Base-by-base conservation (phyloP, 2,329 filamentous ascomycete species). In the Fusarium anguioides region DNA sequence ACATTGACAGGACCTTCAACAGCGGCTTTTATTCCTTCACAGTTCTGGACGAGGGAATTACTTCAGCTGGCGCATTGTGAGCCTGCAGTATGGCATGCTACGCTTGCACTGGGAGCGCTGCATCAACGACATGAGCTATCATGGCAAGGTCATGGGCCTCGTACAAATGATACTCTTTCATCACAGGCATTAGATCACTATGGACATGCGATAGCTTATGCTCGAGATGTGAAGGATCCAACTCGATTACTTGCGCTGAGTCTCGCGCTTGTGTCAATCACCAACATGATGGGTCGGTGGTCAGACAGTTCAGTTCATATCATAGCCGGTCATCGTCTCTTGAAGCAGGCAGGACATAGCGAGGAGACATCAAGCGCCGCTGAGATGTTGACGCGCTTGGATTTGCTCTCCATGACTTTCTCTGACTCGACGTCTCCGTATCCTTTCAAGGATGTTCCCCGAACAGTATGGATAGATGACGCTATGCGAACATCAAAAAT, bases 61-160 rank as follows among this genome's bases (percentile, higher is more conserved):
- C 64, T 79, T 1, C 77, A 79, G 68, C 62, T 77, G 4, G 76
- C 78, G 0, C 76, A 78, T 51, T 60, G 51, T 42, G 76, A 79
- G 50, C 75, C 76, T 10, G 76, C 78, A 6, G 72, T 77, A 1
- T 79, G 77, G 78, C 74, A 76, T 31, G 76, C 76, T 4, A 74
- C 74, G 0, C 73, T 77, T 8, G 77, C 77, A 0, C 41, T 80
- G 5, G 78, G 78, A 1, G 77, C 77, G 5, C 64, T 80, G 41
- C 77, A 79, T 36, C 74, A 74, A 18, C 64, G 69, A 2, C 59
- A 70, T 31, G 57, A 69, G 24, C 51, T 75, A 14, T 55, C 46
- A 31, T 57, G 52, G 31, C 65, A 67, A 23, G 66, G 59, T 0
- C 24, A 26, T 15, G 44, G 31, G 8, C n/a, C 59, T 20, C 49